Conservation (phyloP, 495 filamentous ascomycete genomes). For the Neurospora sp. region DNA sequence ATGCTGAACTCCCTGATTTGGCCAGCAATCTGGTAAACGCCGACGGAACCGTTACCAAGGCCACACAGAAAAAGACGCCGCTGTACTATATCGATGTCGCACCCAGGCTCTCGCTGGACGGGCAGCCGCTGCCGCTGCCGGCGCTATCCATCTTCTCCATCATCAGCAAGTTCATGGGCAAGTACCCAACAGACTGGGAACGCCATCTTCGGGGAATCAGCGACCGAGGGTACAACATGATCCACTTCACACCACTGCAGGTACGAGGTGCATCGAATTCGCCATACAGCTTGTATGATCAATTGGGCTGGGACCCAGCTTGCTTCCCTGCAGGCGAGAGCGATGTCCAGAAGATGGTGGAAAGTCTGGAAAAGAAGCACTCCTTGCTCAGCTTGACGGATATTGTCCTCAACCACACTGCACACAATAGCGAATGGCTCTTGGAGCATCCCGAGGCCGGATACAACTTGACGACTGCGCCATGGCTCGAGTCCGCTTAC, state of each 20-base stretch:
- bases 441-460: slow-evolving; percentile 91
- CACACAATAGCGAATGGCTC: slow-evolving; percentile 90
- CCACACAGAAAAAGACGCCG: slow-evolving; percentile 53
- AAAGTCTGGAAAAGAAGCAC: slow-evolving; percentile 75
- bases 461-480: slow-evolving; percentile 88
- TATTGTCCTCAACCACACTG: slow-evolving; percentile 97
- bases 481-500: slow-evolving; percentile 82
- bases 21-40: slow-evolving; percentile 43
- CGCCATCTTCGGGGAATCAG: slow-evolving; percentile 78
- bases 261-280: slow-evolving; percentile 84
- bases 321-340: slow-evolving; percentile 81
- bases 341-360: slow-evolving; percentile 67
- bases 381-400: slow-evolving; percentile 85
- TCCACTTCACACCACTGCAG: slow-evolving; percentile 95
- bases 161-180: slow-evolving; percentile 96
- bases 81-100: slow-evolving; percentile 89
- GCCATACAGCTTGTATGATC: slow-evolving; percentile 93
- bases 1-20: slow-evolving; percentile 74
- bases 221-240: slow-evolving; percentile 91
- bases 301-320: slow-evolving; percentile 72
- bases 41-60: slow-evolving; percentile 6
- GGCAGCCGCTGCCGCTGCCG: slow-evolving; percentile 62
- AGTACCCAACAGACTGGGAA: slow-evolving; percentile 81
- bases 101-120: slow-evolving; percentile 65
- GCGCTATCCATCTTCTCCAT: slow-evolving; percentile 89